Evolutionary conservation across 805 yeast species (phyloP).

Genomic region (Yarrowia hollandica): DNA sequence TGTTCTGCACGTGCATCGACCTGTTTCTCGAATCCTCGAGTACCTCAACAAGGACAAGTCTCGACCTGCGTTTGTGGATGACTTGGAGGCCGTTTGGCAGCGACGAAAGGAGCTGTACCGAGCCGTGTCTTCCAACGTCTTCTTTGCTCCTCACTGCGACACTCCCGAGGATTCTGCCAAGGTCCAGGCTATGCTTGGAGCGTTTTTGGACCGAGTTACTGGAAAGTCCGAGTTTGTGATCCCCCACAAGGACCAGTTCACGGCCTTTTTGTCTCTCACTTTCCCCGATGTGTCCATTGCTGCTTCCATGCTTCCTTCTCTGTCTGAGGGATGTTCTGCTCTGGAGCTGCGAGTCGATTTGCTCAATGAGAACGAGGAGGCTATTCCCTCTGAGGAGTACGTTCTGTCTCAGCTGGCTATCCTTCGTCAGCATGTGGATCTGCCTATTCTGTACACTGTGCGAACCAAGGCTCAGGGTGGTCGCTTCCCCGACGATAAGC

Average conservation of each 20-base stretch:
- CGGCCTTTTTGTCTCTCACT: constrained; percentile 73
- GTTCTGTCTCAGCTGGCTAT: constrained; percentile 73
- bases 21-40: constrained; percentile 72
- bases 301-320: constrained; percentile 49
- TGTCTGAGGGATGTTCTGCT: constrained; percentile 72
- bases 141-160: constrained; percentile 73
- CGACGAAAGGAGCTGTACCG: constrained; percentile 78
- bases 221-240: constrained; percentile 50
- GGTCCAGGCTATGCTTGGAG: constrained; percentile 59
- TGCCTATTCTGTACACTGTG: constrained; percentile 81
- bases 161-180: constrained; percentile 54
- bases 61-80: constrained; percentile 77
- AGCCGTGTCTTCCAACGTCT: constrained; percentile 74
- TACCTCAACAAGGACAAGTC: constrained; percentile 75
- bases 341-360: constrained; percentile 82
- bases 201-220: constrained; percentile 59
- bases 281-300: constrained; percentile 56
- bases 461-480: constrained; percentile 85
- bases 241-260: constrained; percentile 45
- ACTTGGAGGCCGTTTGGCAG: constrained; percentile 77
- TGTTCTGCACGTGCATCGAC: constrained; percentile 89
- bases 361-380: constrained; percentile 47
- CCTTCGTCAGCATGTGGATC: constrained; percentile 59
- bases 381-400: constrained; percentile 44
- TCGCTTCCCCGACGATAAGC: constrained; percentile 61